Conservation (phyloP, 805 yeast species). For the Lachancea sp. region DNA sequence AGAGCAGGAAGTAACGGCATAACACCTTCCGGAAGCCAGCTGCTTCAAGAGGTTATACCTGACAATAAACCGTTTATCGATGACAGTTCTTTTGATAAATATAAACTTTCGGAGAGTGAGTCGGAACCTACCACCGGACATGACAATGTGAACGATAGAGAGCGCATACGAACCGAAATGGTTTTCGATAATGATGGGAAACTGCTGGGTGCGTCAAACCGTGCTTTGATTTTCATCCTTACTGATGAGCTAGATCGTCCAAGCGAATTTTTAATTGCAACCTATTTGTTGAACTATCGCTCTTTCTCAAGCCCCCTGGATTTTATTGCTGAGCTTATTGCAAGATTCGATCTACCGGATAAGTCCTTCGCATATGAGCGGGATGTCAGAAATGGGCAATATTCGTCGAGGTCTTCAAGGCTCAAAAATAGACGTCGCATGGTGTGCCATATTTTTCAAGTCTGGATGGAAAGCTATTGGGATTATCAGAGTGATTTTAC, state of each 20-base stretch:
- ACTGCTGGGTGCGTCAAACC: slow-evolving; percentile 64
- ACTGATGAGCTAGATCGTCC: slow-evolving; percentile 62
- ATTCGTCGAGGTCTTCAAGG: slow-evolving; percentile 39
- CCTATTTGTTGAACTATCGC: slow-evolving; percentile 73
- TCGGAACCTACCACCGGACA: slow-evolving; percentile 8
- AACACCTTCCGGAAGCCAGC: slow-evolving; percentile 27
- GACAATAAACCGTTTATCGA: slow-evolving; percentile 34
- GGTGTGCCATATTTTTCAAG: slow-evolving; percentile 61
- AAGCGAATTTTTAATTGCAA: slow-evolving; percentile 59
- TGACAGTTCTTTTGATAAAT: slow-evolving; percentile 35
- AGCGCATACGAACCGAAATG: slow-evolving; percentile 37
- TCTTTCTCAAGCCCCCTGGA: slow-evolving; percentile 62
- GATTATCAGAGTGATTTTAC: slow-evolving; percentile 52
- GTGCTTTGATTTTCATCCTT: slow-evolving; percentile 56
- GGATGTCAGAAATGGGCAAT: slow-evolving; percentile 32
- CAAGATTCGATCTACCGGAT: slow-evolving; percentile 53
- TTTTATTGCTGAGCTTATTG: slow-evolving; percentile 59
- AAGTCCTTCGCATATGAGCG: slow-evolving; percentile 29
- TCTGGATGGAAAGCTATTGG: slow-evolving; percentile 93
- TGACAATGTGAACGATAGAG: slow-evolving; percentile 20
- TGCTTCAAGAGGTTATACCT: slow-evolving; percentile 32
- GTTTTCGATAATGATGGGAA: slow-evolving; percentile 36
- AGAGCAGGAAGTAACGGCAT: slow-evolving; percentile 26
- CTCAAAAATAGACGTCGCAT: slow-evolving; percentile 57
- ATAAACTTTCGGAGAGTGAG: slow-evolving; percentile 24